Evolutionary conservation across 1,284 basidiomycete species (phyloP), one percentile per base, ranked within the genome.

Genomic region (Malassezia pachydermatis): DNA sequence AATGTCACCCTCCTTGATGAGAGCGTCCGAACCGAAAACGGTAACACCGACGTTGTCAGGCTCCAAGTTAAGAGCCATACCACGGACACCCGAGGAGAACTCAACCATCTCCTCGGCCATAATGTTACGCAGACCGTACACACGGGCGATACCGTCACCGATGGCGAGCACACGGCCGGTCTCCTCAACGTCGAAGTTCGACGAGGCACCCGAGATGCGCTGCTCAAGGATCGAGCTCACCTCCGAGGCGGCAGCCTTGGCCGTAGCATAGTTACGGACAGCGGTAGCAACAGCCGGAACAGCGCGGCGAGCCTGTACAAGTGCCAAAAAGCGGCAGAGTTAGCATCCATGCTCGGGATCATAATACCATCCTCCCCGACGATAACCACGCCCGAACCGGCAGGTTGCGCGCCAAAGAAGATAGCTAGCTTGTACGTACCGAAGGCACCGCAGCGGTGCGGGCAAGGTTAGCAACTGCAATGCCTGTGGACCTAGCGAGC

Each of bases 31-130:
- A 86, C 92, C 92, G 80, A 98, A 96, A 79, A 96, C 90, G 79
- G 92, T 89, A 73, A 98, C 88, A 89, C 92, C 92, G 63, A 96
- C 90, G 73, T 95, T 92, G 85, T 96, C 92, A 77, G 90, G 88
- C 79, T 98, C 92, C 82, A 98, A 85, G 85, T 98, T 98, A 76
- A 98, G 79, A 77, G 87, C 90, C 89, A 95, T 94, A 57, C 74
- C 74, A 48, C 72, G 72, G 73, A 98, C 83, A 78, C 92, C 92
- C 51, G 92, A 96, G 53, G 90, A 88, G 82, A 98, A 98, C 81
- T 98, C 92, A 81, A 98, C 92, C 92, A 98, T 96, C 83, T 98
- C 92, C 78, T 98, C 92, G 78, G 86, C 85, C 86, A 71, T 55
- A 73, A 96, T 90, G 72, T 79, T 79, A 70, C 77, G 76, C 65